Evolutionary conservation across 192 early-diverging fungal genomes (phyloP), one percentile per base, ranked within the genome.

Genomic region (Martensiomyces pterosporus): DNA sequence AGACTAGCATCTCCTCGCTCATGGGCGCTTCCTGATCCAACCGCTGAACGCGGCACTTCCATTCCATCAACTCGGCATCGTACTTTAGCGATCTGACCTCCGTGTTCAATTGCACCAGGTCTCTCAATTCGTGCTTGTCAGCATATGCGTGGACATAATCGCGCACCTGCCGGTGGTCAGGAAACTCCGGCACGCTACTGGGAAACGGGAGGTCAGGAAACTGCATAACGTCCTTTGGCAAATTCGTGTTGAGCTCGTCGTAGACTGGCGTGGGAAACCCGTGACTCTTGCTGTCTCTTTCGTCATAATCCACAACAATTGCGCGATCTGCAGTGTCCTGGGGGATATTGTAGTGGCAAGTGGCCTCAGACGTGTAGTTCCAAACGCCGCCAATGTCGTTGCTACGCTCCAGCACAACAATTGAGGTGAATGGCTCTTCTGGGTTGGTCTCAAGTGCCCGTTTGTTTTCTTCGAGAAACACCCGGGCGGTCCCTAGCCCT

Each of bases 181-280:
- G 75, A 43, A 72, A 82, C n/a, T 64, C 40, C 5, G 71, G 64
- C 2, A 52, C 45, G 1, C 57, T 19, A 1, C 16, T 2, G 9
- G 54, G 58, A 27, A 79, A 82, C 3, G 60, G 52, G 16, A 60
- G 27, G 39, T 66, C 72, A 3, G 63, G 56, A 43, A 61, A 79
- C 32, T 66, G 58, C 80, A 82, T 82, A 2, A 79, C 67, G 17
- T 62, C 57, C 7, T 40, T 75, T 19, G 80, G 75, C n/a, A 82
- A 34, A 37, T 82, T 82, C 16, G 80, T 76, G 26, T 60, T 60
- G 1, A 82, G 50, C 9, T 60, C 49, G n/a, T 58, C 47, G 45
- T 82, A 79, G 13, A 55, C 57, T 18, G 45, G 51, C 36, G 41
- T 69, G 23, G 45, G 80, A 47, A 47, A 79, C 16, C 44, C 48